Conservation (phyloP, 805 yeast species). For the Candida rishiriensis region DNA sequence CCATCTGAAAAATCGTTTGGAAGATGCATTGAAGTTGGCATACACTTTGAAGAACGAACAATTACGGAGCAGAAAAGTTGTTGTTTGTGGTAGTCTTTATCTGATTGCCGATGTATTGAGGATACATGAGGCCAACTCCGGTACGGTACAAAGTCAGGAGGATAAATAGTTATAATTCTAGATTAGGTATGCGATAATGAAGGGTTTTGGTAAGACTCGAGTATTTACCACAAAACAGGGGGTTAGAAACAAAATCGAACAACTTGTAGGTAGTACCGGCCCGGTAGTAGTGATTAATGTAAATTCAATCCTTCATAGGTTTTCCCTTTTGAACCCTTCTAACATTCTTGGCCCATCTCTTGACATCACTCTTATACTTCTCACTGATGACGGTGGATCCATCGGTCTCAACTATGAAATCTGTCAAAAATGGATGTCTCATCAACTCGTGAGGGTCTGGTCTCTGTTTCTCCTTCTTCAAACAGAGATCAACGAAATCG, state of each 20-base stretch:
- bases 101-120: constrained; percentile 54
- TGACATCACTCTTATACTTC: constrained; percentile 24
- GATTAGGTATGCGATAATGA: background rate
- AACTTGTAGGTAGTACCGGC: no score
- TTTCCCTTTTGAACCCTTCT: constrained; percentile 34
- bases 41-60: constrained; percentile 4
- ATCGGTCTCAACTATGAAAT: constrained; percentile 31
- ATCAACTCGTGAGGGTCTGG: constrained; percentile 71
- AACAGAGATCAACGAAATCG: constrained; percentile 67
- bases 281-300: no score
- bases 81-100: constrained; percentile 70
- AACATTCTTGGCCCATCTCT: constrained; percentile 34
- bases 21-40: constrained; percentile 25
- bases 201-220: no score
- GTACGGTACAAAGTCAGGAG: background rate
- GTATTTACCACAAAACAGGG: background rate
- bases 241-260: background rate
- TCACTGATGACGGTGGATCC: constrained; percentile 23
- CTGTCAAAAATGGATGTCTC: constrained; percentile 30
- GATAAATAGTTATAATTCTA: background rate
- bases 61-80: constrained; percentile 24
- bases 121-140: constrained; percentile 18
- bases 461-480: constrained; percentile 69
- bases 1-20: constrained; percentile 19
- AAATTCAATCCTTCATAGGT: constrained; percentile 14